Evolutionary conservation across 2,329 filamentous ascomycete genomes (phyloP).

Genomic region (Berkeleyomyces basicola): DNA sequence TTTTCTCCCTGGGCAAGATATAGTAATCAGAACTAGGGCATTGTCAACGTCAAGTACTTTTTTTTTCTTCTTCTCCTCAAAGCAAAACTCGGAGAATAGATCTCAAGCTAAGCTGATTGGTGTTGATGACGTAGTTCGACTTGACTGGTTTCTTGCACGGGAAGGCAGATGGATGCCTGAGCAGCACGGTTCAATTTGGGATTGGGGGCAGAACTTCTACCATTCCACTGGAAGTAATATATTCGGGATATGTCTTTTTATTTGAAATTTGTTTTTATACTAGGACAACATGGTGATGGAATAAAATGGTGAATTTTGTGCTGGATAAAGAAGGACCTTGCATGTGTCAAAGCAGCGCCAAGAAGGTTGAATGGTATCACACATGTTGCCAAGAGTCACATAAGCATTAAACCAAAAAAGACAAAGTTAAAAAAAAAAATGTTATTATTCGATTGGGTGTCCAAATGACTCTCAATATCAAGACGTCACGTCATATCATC

Average conservation of each 20-base stretch:
- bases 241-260: constrained; percentile 5
- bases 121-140: too few species aligned
- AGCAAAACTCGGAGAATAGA: background rate
- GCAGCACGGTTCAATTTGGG: background rate
- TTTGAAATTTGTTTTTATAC: constrained; percentile 1
- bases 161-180: background rate
- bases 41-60: background rate
- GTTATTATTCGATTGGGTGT: background rate
- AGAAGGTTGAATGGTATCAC: background rate
- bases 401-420: background rate
- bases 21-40: background rate
- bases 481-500: too few species aligned
- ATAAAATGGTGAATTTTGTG: background rate
- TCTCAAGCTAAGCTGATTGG: too few species aligned
- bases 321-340: background rate
- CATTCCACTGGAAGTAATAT: constrained; percentile 5
- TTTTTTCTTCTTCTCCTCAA: background rate
- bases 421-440: background rate
- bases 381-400: too few species aligned
- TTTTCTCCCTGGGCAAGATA: background rate
- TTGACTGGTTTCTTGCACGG: too few species aligned
- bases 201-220: constrained; percentile 1
- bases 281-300: background rate
- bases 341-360: background rate
- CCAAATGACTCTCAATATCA: background rate